phyloP scores from a whole-genome alignment of 345 rosid species.

The Physaria fendleri region DNA sequence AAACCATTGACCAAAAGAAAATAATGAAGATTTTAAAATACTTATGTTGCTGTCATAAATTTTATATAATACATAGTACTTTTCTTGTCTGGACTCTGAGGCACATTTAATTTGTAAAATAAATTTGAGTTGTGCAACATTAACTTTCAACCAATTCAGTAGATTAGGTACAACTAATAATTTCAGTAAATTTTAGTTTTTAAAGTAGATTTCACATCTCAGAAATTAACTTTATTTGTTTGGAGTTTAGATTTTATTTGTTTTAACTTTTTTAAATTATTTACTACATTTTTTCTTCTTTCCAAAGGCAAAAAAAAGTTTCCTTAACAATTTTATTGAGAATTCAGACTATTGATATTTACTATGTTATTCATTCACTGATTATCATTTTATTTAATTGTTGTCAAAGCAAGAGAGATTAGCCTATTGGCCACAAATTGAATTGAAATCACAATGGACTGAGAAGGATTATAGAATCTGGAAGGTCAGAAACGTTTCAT shows the following conservation, averaged over 20 bases:
- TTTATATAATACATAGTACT: background rate
- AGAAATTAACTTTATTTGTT: background rate
- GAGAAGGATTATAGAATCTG: too few species aligned
- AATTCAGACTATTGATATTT: too few species aligned
- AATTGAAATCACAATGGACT: too few species aligned
- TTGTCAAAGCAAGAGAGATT: too few species aligned
- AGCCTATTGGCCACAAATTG: too few species aligned
- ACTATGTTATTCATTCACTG: too few species aligned
- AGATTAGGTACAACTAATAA: background rate
- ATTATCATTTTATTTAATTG: too few species aligned
- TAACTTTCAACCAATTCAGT: background rate
- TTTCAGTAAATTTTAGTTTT: background rate
- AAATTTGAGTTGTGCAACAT: background rate
- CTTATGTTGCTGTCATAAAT: background rate
- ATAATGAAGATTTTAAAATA: background rate
- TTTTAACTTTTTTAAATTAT: too few species aligned
- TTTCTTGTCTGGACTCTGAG: background rate
- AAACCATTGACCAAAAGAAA: background rate
- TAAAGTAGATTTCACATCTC: background rate
- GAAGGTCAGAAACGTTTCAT: too few species aligned
- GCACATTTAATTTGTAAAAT: background rate
- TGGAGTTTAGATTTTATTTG: background rate
- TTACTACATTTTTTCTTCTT: too few species aligned
- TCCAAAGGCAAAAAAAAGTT: too few species aligned
- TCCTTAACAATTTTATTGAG: background rate